Evolutionary conservation across 768 basidiomycete species (phyloP).

Genomic region (Termitomyces sp.): DNA sequence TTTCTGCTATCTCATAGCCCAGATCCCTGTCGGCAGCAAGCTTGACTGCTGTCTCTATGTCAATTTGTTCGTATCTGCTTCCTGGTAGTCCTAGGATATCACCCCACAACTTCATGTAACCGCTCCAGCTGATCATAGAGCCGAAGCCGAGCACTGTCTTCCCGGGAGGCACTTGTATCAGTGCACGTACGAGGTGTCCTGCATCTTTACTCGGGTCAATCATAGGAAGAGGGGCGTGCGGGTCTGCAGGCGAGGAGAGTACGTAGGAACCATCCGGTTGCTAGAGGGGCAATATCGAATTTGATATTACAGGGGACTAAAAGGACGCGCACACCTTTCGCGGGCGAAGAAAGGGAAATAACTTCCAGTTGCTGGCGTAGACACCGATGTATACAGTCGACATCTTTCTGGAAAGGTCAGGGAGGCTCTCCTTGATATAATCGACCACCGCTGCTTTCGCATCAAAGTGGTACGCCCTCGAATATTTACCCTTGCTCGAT

Average conservation of each 20-base stretch:
- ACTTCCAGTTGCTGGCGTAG: constrained; percentile 5
- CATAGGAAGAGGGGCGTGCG: constrained; percentile 2
- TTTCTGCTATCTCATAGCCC: neutral
- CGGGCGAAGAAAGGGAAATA: neutral
- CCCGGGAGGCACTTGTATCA: constrained; percentile 1
- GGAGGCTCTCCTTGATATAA: neutral
- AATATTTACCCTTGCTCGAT: constrained; percentile 4
- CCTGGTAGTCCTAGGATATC: neutral
- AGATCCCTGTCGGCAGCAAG: neutral
- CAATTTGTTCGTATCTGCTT: constrained; percentile 1
- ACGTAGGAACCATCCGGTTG: constrained; percentile 3
- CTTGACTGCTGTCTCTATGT: neutral
- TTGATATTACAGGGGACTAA: neutral
- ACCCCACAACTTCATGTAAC: constrained; percentile 4
- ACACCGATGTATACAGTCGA: neutral
- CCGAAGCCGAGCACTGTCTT: constrained; percentile 6
- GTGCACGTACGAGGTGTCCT: constrained; percentile 2
- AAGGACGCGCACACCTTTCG: neutral
- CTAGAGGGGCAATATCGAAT: neutral
- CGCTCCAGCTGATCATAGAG: constrained; percentile 7
- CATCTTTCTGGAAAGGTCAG: constrained; percentile 3
- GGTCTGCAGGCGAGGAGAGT: neutral
- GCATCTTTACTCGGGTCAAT: constrained; percentile 1
- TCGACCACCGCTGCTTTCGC: constrained; percentile 4
- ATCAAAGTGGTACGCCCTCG: constrained; percentile 1